phyloP scores from a whole-genome alignment of 2,329 filamentous ascomycete genomes.

The Cercospora sp. region DNA sequence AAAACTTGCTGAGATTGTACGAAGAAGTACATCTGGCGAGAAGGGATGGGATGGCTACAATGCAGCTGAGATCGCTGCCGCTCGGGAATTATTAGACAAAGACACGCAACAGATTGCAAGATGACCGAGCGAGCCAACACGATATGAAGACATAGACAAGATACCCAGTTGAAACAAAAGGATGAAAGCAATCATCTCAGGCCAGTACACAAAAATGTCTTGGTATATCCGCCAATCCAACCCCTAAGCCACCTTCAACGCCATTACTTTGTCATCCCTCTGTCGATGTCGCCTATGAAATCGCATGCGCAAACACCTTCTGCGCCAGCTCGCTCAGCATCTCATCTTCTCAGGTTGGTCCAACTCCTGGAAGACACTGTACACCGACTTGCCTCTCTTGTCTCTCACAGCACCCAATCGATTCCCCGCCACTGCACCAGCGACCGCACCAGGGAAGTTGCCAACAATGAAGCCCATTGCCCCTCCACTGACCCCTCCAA shows the following conservation, averaged over 20 bases:
- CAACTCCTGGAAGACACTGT: slow-evolving; percentile 84
- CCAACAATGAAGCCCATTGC: slow-evolving; percentile 93
- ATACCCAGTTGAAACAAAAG: slow-evolving; percentile 7
- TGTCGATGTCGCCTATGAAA: slow-evolving; percentile 37
- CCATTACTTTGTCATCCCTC: not conserved
- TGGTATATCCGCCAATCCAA: slow-evolving; percentile 21
- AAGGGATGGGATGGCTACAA: slow-evolving; percentile 73
- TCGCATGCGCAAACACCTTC: slow-evolving; percentile 81
- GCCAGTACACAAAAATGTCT: slow-evolving; percentile 11
- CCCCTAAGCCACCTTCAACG: not conserved
- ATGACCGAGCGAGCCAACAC: slow-evolving; percentile 22
- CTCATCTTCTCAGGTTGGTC: slow-evolving; percentile 79
- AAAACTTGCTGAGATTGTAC: slow-evolving; percentile 75
- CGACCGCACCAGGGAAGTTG: slow-evolving; percentile 84
- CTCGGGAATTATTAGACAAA: slow-evolving; percentile 64
- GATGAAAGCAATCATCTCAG: not conserved
- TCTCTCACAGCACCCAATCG: slow-evolving; percentile 86
- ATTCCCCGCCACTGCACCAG: slow-evolving; percentile 90
- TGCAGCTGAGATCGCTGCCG: slow-evolving; percentile 69
- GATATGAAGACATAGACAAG: not conserved
- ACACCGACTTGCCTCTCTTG: slow-evolving; percentile 91
- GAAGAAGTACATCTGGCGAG: slow-evolving; percentile 61
- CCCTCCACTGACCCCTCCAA: slow-evolving; percentile 83
- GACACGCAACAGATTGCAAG: slow-evolving; percentile 45
- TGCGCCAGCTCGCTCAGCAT: slow-evolving; percentile 76